Base-by-base conservation (phyloP, 2,329 filamentous ascomycete species). In the Alternaria metachromatica region DNA sequence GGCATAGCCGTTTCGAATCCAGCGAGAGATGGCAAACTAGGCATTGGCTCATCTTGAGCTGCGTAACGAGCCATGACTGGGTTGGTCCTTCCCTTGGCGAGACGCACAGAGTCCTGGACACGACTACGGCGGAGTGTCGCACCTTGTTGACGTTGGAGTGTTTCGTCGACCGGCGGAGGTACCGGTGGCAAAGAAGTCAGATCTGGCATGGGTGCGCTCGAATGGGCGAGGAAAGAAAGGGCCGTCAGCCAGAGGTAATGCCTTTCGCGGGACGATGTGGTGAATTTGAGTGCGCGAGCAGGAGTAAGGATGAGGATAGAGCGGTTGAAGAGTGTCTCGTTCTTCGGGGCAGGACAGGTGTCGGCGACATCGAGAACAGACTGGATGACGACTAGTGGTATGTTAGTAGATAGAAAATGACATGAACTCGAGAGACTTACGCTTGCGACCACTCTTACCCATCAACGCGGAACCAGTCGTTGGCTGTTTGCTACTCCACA, bases 401-500 rank as follows among this genome's bases (percentile, higher is more conserved):
- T 58, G 66, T 77, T 62, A 76, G 67, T 62, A 44, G 11, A 9
- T 33, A 55, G 60, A 20, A 30, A 18, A 20, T 55, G 21, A 15
- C 18, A 46, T 55, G 21, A 6, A 20, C 1, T 9, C 23, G 49
- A 18, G 26, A 10, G 28, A 89, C 94, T 89, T 86, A 97, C 95
- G 83, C 82, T 98, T 99, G 72, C 96, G 90, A 58, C 96, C 96
- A 76, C 91, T 92, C 84, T 98, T 99, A 70, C 96, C 96, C 85
- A 98, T 87, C 80, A 99, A 82, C 30, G 94, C 95, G 72, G 89
- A 91, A 30, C 94, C 94, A 71, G 90, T 93, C 10, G 90, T 93
- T 15, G 96, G 96, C 81, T 99, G 96, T 84, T 97, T 97, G 85
- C 92, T 97, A 80, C 95, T 97, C 96, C 96, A 99, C 80, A 99